These are phyloP conservation scores for Fusarium euwallaceae DNA, from an alignment of 2,329 filamentous ascomycete species.

Conservation along the genomic window DNA sequence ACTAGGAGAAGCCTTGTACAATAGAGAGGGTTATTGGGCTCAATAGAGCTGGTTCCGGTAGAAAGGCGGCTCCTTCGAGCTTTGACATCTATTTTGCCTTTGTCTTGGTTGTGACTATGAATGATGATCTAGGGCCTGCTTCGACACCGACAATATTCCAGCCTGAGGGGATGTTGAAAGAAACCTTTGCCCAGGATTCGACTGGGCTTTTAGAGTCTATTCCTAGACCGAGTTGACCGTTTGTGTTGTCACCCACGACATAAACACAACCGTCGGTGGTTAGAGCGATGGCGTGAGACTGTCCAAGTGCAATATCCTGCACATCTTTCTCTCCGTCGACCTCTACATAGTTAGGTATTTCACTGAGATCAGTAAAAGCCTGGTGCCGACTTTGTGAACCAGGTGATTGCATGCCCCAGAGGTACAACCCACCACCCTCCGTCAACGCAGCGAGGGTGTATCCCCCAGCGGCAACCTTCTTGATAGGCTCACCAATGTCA, in stretches of 20 bases:
- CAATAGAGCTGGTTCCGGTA: constrained; percentile 49
- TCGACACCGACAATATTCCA: constrained; percentile 57
- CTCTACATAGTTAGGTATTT: constrained; percentile 59
- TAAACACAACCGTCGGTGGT: constrained; percentile 64
- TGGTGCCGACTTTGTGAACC: constrained; percentile 48
- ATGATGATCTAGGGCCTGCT: constrained; percentile 64
- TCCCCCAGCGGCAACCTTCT: constrained; percentile 67
- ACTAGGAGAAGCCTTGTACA: constrained; percentile 57
- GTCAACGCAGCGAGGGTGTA: constrained; percentile 71
- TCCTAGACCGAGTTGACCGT: constrained; percentile 70
- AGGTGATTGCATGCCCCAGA: constrained; percentile 64
- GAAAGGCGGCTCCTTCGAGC: constrained; percentile 26
- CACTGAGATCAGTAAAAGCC: constrained; percentile 49
- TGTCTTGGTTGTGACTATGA: constrained; percentile 57
- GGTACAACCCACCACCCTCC: constrained; percentile 68
- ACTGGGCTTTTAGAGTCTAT: constrained; percentile 23
- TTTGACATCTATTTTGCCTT: constrained; percentile 23
- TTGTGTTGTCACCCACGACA: constrained; percentile 67
- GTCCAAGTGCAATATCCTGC: constrained; percentile 69
- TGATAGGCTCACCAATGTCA: constrained; percentile 65
- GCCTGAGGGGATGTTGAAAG: constrained; percentile 44
- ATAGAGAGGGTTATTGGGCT: constrained; percentile 62
- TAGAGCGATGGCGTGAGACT: constrained; percentile 69
- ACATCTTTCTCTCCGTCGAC: constrained; percentile 65
- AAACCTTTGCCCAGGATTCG: constrained; percentile 54